Base-by-base conservation (phyloP, 257 asterid genomes). In the Thymus quinquecostatus region DNA sequence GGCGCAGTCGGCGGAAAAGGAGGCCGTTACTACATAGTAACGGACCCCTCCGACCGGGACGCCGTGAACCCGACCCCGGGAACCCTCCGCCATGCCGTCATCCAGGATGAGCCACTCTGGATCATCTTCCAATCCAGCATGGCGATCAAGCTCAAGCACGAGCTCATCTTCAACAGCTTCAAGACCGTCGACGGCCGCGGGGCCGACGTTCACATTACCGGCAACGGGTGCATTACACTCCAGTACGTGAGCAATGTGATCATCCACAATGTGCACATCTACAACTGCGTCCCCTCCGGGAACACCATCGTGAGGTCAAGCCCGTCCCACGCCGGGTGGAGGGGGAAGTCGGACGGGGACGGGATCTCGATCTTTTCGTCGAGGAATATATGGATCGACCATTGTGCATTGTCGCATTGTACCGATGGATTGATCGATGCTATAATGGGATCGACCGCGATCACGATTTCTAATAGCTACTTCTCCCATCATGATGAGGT, bases 61-160 rank as follows among this genome's bases (percentile, higher is more conserved):
- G 51, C 77, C 0, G 77, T 60, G 28, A 69, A 84, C 78, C 97
- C 97, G 0, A 78, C 60, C 6, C 92, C 89, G 1, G 97, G 97
- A 5, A 91, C 97, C 14, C 89, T 91, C 66, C 88, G 97, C 56
- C 83, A 87, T 76, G 97, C 95, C 0, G 97, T 91, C 51, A 87
- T 91, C 78, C 97, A 91, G 69, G 92, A 87, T 0, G 95, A 81
- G 73, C 97, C 97, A n/a, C 84, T 91, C 0, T 91, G 97, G 97
- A 89, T 91, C 72, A 68, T 87, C 14, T 91, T 91, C 77, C 77
- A 81, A 1, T 59, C 88, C 5, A 82, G 69, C 81, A 91, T 91
- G 97, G 60, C 60, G 28, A 91, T 91, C 72, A 80, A 64, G 80
- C 87, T 91, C 2, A 82, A 84, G 62, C 95, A 91, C 66, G 97